These are phyloP conservation scores for Canna indica DNA, from an alignment of 176 grass and related monocot species.

Conservation along the genomic window DNA sequence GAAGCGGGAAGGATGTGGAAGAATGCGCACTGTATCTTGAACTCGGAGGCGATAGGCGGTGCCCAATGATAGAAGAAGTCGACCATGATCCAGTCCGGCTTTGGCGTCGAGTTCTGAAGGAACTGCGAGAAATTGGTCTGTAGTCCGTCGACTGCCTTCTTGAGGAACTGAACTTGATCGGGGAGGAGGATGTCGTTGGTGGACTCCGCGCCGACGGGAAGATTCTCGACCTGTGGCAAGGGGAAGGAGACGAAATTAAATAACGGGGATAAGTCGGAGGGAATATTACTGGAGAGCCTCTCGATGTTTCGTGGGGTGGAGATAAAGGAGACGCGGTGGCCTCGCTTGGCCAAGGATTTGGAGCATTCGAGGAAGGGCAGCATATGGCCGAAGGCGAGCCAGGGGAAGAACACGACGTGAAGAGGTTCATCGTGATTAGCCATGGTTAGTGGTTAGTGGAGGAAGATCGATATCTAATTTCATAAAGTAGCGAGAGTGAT, in stretches of 20 bases:
- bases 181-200: conserved; percentile 28
- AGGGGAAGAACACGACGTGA: conserved; percentile 40
- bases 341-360: conserved; percentile 26
- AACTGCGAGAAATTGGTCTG: conserved; percentile 1
- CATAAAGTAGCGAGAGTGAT: too few relatives aligned
- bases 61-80: conserved; percentile 36
- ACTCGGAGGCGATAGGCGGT: conserved; percentile 19
- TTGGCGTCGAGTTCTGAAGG: conserved; percentile 7
- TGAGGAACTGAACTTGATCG: conserved; percentile 24
- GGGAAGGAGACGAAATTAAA: conserved; percentile 21
- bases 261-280: neutral
- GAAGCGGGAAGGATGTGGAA: neutral
- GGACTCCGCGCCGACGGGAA: conserved; percentile 17
- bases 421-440: neutral
- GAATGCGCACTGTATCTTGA: conserved; percentile 13
- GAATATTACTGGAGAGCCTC: conserved; percentile 16
- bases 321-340: conserved; percentile 38
- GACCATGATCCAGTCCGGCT: conserved; percentile 30
- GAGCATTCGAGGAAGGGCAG: conserved; percentile 33
- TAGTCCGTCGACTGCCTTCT: conserved; percentile 40
- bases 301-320: conserved; percentile 42
- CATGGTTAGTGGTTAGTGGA: neutral
- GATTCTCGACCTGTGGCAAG: conserved; percentile 7
- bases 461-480: too few relatives aligned
- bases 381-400: conserved; percentile 45